Evolutionary conservation across 2,329 filamentous ascomycete genomes (phyloP).

Genomic region (Diplodia mutila): DNA sequence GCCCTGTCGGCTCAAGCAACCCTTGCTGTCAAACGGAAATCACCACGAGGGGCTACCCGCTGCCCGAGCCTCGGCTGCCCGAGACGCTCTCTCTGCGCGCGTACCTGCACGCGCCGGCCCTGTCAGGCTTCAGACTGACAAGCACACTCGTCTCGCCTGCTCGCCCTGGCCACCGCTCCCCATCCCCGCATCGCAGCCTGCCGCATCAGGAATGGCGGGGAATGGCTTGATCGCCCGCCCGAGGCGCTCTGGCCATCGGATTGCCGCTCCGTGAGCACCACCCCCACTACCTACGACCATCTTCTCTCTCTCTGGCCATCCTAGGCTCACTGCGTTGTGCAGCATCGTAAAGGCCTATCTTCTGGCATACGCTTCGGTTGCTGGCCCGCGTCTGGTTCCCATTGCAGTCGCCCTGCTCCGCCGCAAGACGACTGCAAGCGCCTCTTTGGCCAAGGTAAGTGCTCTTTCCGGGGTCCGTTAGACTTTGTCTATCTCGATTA

Average conservation of each 20-base stretch:
- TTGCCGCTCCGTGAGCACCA: constrained; percentile 3
- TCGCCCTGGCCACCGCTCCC: not conserved
- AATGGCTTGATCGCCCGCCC: constrained; percentile 1
- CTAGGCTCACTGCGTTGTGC: not conserved
- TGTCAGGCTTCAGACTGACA: not conserved
- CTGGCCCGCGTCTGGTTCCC: constrained; percentile 50
- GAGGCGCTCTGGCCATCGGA: not conserved
- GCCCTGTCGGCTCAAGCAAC: constrained; percentile 17
- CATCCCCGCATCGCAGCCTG: constrained; percentile 20
- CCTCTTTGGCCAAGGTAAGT: constrained; percentile 25
- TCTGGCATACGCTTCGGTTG: constrained; percentile 47
- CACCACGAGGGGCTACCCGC: constrained; percentile 2
- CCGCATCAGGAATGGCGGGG: constrained; percentile 9
- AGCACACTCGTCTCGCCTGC: not conserved
- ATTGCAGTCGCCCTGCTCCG: constrained; percentile 26
- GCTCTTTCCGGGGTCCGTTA: not conserved
- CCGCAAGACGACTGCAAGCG: not conserved
- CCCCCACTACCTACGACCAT: not conserved
- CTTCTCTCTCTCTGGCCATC: not conserved
- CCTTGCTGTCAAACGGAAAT: not conserved
- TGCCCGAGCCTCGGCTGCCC: constrained; percentile 8
- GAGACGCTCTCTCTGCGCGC: not conserved
- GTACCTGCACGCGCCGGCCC: constrained; percentile 8
- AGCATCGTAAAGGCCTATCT: constrained; percentile 29
- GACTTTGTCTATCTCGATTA: constrained; percentile 15